These are phyloP conservation scores for Musa troglodytarum DNA, from an alignment of 176 grass and related monocot species.

Conservation along the genomic window DNA sequence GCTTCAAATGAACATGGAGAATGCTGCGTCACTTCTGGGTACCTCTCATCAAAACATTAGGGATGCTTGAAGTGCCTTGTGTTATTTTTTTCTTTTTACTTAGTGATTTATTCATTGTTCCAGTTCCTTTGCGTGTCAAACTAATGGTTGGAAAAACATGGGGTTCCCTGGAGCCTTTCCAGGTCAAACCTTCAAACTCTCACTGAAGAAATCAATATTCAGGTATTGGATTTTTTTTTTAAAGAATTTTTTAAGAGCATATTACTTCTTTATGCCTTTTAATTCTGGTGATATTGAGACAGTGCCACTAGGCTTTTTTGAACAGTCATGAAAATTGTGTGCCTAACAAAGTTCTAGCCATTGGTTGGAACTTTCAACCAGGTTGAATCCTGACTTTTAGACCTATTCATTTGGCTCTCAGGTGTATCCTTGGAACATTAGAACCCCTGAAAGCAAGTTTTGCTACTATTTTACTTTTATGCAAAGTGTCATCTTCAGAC, in stretches of 20 bases:
- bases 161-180: conserved; percentile 81
- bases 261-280: background rate
- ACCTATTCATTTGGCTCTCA: background rate
- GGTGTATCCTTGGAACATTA: background rate
- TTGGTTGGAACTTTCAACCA: background rate
- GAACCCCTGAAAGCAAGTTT: background rate
- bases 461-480: background rate
- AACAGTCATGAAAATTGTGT: background rate
- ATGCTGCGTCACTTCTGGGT: conserved; percentile 74
- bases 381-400: too few species aligned
- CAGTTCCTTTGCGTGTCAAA: conserved; percentile 83
- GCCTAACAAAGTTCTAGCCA: background rate
- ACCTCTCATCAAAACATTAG: conserved; percentile 10
- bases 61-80: background rate
- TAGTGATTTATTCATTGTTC: conserved; percentile 24
- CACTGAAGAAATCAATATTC: background rate
- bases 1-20: conserved; percentile 71
- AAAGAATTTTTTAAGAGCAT: background rate
- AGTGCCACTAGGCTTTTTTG: background rate
- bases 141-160: conserved; percentile 78
- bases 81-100: background rate
- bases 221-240: background rate
- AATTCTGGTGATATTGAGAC: background rate
- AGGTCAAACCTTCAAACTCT: conserved; percentile 29
- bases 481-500: background rate